These are phyloP conservation scores for Chlamydomonas urium DNA, from an alignment of 139 green algal species.

Conservation along the genomic window DNA sequence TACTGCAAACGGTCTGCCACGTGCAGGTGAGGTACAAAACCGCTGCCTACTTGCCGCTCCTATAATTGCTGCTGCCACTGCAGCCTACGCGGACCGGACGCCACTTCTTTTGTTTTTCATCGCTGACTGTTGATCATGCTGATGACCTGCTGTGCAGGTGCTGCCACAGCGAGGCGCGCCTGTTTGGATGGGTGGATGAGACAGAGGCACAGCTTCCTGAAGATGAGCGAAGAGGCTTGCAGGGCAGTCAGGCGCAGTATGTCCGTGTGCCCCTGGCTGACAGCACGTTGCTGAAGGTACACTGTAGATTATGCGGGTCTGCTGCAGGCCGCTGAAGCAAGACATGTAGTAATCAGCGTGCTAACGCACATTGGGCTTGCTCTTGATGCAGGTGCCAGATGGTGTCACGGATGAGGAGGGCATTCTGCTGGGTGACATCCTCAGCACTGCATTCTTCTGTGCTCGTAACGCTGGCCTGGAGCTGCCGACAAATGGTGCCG, in stretches of 20 bases:
- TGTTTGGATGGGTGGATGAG: constrained; percentile 45
- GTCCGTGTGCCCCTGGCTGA: constrained; percentile 57
- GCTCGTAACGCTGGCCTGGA: not conserved
- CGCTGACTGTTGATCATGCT: no score
- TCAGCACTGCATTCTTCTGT: constrained; percentile 37
- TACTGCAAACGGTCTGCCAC: constrained; percentile 44
- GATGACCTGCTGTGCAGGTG: no score
- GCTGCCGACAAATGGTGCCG: not conserved
- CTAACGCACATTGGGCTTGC: no score
- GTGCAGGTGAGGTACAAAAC: constrained; percentile 31
- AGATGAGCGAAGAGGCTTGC: constrained; percentile 36
- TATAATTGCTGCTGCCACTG: no score
- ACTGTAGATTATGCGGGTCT: no score
- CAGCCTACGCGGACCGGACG: no score
- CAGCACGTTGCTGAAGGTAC: constrained; percentile 53
- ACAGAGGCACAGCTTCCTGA: constrained; percentile 4
- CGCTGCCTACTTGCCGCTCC: no score
- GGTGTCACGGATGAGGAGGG: constrained; percentile 22
- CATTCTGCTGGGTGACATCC: constrained; percentile 23
- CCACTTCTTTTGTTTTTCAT: no score
- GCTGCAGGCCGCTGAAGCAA: no score
- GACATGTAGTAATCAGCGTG: no score
- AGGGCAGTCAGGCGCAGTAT: constrained; percentile 63
- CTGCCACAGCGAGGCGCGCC: constrained; percentile 25
- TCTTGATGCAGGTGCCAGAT: constrained; percentile 9